These are phyloP conservation scores for Cubamyces lactineus DNA, from an alignment of 768 basidiomycete species.

Conservation along the genomic window DNA sequence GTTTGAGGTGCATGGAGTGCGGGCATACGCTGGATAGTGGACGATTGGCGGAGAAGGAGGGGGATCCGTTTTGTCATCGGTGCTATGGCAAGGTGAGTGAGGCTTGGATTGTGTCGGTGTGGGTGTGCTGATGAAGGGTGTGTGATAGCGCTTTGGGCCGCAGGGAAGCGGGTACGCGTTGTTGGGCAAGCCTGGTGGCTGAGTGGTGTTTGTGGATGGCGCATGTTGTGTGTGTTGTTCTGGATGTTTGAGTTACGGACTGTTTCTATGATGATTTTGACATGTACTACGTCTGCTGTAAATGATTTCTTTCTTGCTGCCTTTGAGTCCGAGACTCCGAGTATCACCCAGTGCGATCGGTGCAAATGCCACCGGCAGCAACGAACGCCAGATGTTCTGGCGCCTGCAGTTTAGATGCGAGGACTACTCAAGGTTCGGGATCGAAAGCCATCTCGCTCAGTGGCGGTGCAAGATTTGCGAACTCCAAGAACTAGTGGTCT, in stretches of 20 bases:
- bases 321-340: no score
- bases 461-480: no score
- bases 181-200: slow-evolving; percentile 54
- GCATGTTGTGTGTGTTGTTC: neutral
- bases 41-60: slow-evolving; percentile 75
- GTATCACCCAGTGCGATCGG: no score
- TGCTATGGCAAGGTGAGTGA: slow-evolving; percentile 69
- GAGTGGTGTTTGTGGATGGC: neutral
- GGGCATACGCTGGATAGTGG: slow-evolving; percentile 70
- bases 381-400: no score
- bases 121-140: neutral
- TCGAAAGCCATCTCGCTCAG: no score
- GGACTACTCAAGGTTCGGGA: no score
- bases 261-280: neutral
- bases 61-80: slow-evolving; percentile 65
- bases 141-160: slow-evolving; percentile 65
- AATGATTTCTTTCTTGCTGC: neutral
- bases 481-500: no score
- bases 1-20: slow-evolving; percentile 78
- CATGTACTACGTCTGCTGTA: neutral
- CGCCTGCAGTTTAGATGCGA: no score
- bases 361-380: no score
- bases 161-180: slow-evolving; percentile 78
- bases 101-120: neutral
- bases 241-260: neutral